Conservation (phyloP, 306 rosid genomes). For the Vachellia collinsii region DNA sequence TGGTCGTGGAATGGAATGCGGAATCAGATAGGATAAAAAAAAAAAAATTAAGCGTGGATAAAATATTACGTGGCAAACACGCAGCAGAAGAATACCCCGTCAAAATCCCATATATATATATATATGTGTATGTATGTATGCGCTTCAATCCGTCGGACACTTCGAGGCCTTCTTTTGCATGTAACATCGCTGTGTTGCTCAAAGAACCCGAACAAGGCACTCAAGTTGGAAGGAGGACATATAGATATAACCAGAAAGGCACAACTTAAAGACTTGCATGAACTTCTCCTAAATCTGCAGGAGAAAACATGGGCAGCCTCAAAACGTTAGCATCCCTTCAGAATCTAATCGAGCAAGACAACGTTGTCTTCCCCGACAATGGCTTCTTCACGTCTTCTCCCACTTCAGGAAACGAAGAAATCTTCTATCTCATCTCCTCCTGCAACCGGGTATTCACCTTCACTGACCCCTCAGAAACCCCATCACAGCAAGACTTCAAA, state of each 20-base stretch:
- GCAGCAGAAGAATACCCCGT: background rate
- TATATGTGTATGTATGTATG: too few relatives aligned
- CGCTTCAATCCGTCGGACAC: slow-evolving; percentile 38
- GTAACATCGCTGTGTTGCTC: slow-evolving; percentile 40
- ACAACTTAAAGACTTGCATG: background rate
- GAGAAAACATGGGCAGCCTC: slow-evolving; percentile 44
- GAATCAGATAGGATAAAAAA: background rate
- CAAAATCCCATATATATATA: background rate
- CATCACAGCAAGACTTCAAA: slow-evolving; percentile 64
- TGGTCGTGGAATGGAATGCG: background rate
- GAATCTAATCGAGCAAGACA: slow-evolving; percentile 53
- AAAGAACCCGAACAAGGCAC: slow-evolving; percentile 25
- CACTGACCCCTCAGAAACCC: slow-evolving; percentile 54
- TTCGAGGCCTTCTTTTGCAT: slow-evolving; percentile 54
- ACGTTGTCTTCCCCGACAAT: slow-evolving; percentile 8
- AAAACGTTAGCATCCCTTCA: slow-evolving; percentile 50
- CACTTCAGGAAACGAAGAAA: slow-evolving; percentile 52
- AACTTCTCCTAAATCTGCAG: background rate
- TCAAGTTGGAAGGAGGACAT: background rate
- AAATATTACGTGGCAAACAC: background rate
- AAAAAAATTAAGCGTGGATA: background rate
- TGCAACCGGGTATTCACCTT: slow-evolving; percentile 61
- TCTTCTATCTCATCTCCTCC: slow-evolving; percentile 51
- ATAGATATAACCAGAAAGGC: background rate
- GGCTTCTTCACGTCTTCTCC: slow-evolving; percentile 40